Percentiles rank a stretch among this genome's conserved stretches.
Evolutionary conservation across 371 early-diverging fungal species (phyloP).

Genomic region (Apophysomyces trapeziformis): DNA sequence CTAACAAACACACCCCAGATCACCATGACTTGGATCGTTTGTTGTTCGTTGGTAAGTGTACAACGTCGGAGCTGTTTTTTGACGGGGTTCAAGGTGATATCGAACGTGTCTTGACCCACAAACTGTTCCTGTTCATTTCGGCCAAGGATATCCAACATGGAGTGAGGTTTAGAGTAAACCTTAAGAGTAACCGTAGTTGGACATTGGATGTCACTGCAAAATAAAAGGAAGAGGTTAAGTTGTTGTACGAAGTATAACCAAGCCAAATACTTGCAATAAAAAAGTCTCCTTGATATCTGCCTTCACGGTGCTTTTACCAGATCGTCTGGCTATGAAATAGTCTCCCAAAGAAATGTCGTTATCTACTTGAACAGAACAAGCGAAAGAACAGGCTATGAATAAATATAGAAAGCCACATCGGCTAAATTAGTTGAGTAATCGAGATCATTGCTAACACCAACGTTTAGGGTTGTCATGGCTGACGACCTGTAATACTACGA

Average conservation of each 20-base stretch:
- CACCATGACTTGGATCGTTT: slow-evolving; percentile 37
- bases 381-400: slow-evolving; percentile 30
- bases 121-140: slow-evolving; percentile 27
- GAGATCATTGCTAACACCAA: slow-evolving; percentile 15
- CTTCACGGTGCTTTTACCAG: slow-evolving; percentile 44
- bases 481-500: slow-evolving; percentile 44
- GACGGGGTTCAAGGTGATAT: slow-evolving; percentile 27
- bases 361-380: slow-evolving; percentile 37
- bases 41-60: slow-evolving; percentile 20
- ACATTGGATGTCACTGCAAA: slow-evolving; percentile 38
- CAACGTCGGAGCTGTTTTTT: slow-evolving; percentile 43
- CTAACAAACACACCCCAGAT: slow-evolving; percentile 45
- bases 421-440: background rate
- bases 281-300: slow-evolving; percentile 49
- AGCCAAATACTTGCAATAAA: slow-evolving; percentile 32
- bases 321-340: slow-evolving; percentile 30
- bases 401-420: background rate
- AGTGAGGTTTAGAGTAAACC: slow-evolving; percentile 35
- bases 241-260: background rate
- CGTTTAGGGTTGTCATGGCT: slow-evolving; percentile 42
- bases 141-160: slow-evolving; percentile 19
- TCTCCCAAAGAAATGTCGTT: slow-evolving; percentile 36
- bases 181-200: slow-evolving; percentile 26
- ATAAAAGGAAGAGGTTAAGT: background rate
- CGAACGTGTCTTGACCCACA: slow-evolving; percentile 36